Conservation (phyloP, 345 rosid genomes). For the Balakata baccata region DNA sequence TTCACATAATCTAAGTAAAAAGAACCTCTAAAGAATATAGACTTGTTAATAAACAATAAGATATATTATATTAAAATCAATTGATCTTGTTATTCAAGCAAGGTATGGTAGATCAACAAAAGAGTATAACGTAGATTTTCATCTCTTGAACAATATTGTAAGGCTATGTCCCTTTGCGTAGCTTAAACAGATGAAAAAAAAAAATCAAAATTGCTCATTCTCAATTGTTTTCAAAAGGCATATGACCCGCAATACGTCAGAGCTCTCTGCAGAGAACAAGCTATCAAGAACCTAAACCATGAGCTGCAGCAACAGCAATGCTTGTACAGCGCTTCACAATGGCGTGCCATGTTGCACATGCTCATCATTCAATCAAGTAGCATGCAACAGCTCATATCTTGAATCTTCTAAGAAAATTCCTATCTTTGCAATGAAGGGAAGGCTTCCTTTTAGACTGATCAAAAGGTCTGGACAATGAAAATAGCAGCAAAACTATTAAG, state of each 20-base stretch:
- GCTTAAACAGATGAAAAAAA: too few species aligned
- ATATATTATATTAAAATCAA: neutral
- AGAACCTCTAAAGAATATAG: neutral
- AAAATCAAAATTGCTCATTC: too few species aligned
- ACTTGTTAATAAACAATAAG: neutral
- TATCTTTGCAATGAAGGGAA: neutral
- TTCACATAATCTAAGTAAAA: neutral
- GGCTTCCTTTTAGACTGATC: neutral
- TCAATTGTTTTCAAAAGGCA: too few species aligned
- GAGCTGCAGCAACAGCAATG: too few species aligned
- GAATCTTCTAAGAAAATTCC: neutral
- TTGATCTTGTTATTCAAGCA: neutral
- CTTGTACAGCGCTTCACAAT: neutral
- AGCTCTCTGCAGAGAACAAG: too few species aligned
- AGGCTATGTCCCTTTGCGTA: too few species aligned
- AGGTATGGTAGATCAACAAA: too few species aligned
- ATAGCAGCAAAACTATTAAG: neutral
- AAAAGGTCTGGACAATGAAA: neutral
- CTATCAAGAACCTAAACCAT: too few species aligned
- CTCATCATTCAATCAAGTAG: slow-evolving; percentile 1
- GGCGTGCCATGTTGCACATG: neutral
- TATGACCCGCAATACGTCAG: too few species aligned
- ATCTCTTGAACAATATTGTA: too few species aligned
- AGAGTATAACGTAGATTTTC: too few species aligned
- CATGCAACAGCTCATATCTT: neutral